Base-by-base conservation (phyloP, 2,329 filamentous ascomycete genomes). In the Fusarium sp. region DNA sequence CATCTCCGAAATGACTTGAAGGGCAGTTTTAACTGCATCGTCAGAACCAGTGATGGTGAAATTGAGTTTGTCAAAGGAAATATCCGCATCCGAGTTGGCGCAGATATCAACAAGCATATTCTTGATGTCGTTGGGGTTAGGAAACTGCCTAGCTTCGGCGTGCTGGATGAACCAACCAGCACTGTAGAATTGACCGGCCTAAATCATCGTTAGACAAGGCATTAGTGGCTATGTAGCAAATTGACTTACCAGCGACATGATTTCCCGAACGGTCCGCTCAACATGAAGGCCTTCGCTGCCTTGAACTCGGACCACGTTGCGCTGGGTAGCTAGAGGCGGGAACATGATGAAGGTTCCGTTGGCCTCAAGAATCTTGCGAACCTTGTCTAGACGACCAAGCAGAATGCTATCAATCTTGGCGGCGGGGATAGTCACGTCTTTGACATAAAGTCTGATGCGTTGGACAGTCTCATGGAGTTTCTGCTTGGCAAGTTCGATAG, bases 181-280 rank as follows among this genome's bases (percentile, higher is more conserved):
- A 74, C 92, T 95, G 79, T 99, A 99, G 77, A 98, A 99, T 79
- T 99, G 95, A 32, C 94, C 93, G 65, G 93, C 93, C 91, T 93
- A 64, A 11, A 38, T 15, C 15, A 13, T 45, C 22, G 38, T 70
- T 76, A 68, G 77, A 72, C 7, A 11, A 3, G 3, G 39, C n/a
- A 7, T 5, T 7, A 12, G 11, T 11, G 10, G 25, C 28, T 10
- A 4, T 29, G 6, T 25, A 13, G 19, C 6, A 11, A 11, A 9
- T 22, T 24, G 52, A 80, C 88, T 76, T 84, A 94, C 91, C 75
- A 98, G 80, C 70, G 91, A 90, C 94, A 99, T 97, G 66, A 99
- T 89, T 77, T 98, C 95, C 69, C 93, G 88, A 65, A 97, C 92
- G 29, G 94, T 97, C 41, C 95, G 89, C 80, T 99, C 95, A 11